Base-by-base conservation (phyloP, 169 alveolate species). In the Plasmodium reichenowi region DNA sequence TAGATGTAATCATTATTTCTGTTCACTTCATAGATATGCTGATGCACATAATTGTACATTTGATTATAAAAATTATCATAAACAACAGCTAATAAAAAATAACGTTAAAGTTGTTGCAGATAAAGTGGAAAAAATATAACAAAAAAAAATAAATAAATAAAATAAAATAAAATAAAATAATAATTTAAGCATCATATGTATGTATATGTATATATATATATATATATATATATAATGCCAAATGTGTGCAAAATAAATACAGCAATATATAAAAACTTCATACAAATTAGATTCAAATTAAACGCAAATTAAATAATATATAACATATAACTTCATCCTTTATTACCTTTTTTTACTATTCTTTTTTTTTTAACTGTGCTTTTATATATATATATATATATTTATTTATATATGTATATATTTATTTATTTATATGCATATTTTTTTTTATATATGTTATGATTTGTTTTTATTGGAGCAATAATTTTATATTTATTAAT, bases 21-120 rank as follows among this genome's bases (percentile, higher is more conserved):
- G 99, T 76, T 93, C 98, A 29, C 94, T 93, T 72, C 99, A 98
- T 89, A 94, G 99, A 45, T 95, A 97, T 75, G 98, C 99, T 1
- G 99, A 97, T 64, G 93, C 94, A 2, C 99, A 98, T 92, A 93
- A 87, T 15, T 98, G 99, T 74, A 89, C 92, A 17, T 98, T 97
- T 74, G 99, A 98, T 94, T 97, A 96, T 94, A 95, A 94, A 75
- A 93, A 95, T 3, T 92, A 91, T 43, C 97, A 95, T 83, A 91
- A 95, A 38, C 94, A 96, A 47, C 98, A 97, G 86, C 97, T 98
- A 67, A 92, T 93, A 62, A 95, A 93, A 71, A 95, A 95, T 43
- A 97, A 97, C 91, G 97, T 96, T 50, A 93, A 93, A 64, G 97
- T 97, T 64, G 97, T 95, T 22, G 97, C 98, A 3, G 99, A 97